Evolutionary conservation across 345 rosid genomes (phyloP).

Genomic region (Euphorbia peplus): DNA sequence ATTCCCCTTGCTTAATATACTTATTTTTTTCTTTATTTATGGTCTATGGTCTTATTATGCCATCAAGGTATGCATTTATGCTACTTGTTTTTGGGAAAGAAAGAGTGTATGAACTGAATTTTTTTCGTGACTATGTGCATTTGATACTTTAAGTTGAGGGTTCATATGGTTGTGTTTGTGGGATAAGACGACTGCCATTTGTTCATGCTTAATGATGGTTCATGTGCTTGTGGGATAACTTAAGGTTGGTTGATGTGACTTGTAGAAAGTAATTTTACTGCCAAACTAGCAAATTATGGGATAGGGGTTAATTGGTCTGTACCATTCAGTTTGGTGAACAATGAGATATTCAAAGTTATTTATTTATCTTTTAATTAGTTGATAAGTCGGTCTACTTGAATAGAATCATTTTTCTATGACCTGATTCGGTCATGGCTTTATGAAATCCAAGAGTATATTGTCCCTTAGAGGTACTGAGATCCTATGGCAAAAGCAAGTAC

Average conservation of each 20-base stretch:
- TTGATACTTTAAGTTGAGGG: background rate
- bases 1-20: background rate
- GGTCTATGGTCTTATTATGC: background rate
- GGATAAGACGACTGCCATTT: background rate
- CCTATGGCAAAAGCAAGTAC: background rate
- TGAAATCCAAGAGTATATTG: background rate
- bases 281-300: background rate
- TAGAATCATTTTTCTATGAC: too few species aligned
- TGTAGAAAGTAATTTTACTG: background rate
- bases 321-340: background rate
- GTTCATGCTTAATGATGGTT: background rate
- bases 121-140: background rate
- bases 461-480: background rate
- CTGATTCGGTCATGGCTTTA: too few species aligned
- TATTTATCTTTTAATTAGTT: background rate
- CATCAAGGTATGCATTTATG: background rate
- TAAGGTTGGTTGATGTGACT: background rate
- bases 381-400: too few species aligned
- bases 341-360: background rate
- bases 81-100: background rate
- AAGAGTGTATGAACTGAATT: background rate
- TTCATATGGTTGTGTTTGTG: background rate
- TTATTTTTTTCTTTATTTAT: background rate
- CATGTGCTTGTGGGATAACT: background rate
- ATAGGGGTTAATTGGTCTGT: conserved; percentile 1